Evolutionary conservation across 208 protist species (phyloP).

Genomic region (Leishmania turanica): DNA sequence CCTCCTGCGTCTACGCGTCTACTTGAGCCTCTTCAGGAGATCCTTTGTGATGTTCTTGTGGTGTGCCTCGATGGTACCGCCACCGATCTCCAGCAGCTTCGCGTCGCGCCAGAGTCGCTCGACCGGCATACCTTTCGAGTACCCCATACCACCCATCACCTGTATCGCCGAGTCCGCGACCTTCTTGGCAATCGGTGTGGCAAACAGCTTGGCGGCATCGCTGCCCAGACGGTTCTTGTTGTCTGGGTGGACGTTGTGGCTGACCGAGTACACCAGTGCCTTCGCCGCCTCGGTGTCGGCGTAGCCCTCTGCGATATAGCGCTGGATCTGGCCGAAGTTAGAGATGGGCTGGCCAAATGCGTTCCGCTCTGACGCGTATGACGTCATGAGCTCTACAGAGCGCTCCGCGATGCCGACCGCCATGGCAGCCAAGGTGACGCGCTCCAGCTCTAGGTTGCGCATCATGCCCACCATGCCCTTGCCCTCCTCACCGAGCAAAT

Average conservation of each 20-base stretch:
- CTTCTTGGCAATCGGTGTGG: constrained; percentile 93
- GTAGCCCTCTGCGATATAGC: constrained; percentile 96
- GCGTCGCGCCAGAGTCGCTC: constrained; percentile 95
- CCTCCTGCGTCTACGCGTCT: background rate
- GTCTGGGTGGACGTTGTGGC: constrained; percentile 60
- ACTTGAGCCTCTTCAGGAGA: constrained; percentile 38
- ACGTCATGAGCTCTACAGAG: constrained; percentile 74
- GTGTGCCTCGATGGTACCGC: constrained; percentile 82
- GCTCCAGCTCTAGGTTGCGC: constrained; percentile 85
- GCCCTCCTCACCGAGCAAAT: constrained; percentile 65
- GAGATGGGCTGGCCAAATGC: constrained; percentile 93
- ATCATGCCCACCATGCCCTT: constrained; percentile 81
- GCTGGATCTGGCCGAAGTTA: constrained; percentile 95
- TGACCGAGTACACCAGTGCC: constrained; percentile 91
- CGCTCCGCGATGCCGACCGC: constrained; percentile 82
- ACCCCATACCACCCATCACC: constrained; percentile 95
- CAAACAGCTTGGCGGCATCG: constrained; percentile 94
- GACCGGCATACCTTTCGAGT: constrained; percentile 95
- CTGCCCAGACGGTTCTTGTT: constrained; percentile 81
- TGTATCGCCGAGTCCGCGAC: constrained; percentile 95
- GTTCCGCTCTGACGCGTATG: constrained; percentile 89
- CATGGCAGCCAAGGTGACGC: constrained; percentile 79
- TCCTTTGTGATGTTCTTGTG: constrained; percentile 87
- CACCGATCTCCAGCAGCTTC: constrained; percentile 96
- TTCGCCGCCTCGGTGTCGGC: constrained; percentile 85